phyloP scores from a whole-genome alignment of 2,329 filamentous ascomycete genomes.

The Xylariaceae sp. region DNA sequence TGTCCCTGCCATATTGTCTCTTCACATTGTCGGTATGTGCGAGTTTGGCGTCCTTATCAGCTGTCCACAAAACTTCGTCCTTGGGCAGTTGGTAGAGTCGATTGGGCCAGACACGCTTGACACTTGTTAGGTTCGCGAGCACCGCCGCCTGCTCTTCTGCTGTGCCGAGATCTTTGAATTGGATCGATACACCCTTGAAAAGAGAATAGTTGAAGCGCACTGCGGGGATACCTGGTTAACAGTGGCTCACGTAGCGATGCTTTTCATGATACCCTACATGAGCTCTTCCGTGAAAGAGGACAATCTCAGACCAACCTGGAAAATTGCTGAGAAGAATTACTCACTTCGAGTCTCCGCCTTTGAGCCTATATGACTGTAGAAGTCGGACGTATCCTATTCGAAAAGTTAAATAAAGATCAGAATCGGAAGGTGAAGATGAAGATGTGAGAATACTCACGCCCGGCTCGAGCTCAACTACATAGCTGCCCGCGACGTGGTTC shows the following conservation, averaged over 20 bases:
- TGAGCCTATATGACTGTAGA: slow-evolving; percentile 35
- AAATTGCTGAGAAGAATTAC: background rate
- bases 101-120: slow-evolving; percentile 48
- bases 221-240: slow-evolving; percentile 5
- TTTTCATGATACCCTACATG: background rate
- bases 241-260: background rate
- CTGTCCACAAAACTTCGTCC: slow-evolving; percentile 39
- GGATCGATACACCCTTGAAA: slow-evolving; percentile 51
- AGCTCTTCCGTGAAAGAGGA: background rate
- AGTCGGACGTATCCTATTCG: slow-evolving; percentile 37
- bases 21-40: slow-evolving; percentile 24
- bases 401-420: slow-evolving; percentile 6
- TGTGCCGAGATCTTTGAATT: slow-evolving; percentile 43
- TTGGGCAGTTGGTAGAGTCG: slow-evolving; percentile 40
- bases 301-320: background rate
- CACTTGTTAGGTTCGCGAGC: slow-evolving; percentile 38
- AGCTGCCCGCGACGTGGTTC: slow-evolving; percentile 41
- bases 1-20: slow-evolving; percentile 34
- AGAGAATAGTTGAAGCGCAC: slow-evolving; percentile 45
- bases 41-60: slow-evolving; percentile 31
- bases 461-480: slow-evolving; percentile 49
- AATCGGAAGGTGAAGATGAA: background rate
- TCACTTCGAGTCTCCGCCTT: slow-evolving; percentile 39
- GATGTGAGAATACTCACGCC: slow-evolving; percentile 34
- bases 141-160: slow-evolving; percentile 39